A percentile compares a stretch with the other conserved stretches of the same genome.
Conservation (phyloP, 2,329 filamentous ascomycete genomes). For the Arthrobotrys iridis region DNA sequence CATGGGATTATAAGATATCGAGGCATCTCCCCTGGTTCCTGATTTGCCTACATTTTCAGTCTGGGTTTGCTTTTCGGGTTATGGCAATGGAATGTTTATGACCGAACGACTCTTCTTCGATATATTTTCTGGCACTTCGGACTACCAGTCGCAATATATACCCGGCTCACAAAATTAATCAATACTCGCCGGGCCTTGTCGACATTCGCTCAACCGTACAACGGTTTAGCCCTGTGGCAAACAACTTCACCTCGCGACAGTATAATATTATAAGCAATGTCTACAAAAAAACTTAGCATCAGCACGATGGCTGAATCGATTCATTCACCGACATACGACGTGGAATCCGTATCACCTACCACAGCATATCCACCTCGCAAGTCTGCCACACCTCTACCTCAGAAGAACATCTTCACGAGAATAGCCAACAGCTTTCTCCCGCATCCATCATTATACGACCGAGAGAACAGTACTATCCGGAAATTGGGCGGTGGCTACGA, state of each 20-base stretch:
- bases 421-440: slow-evolving; percentile 39
- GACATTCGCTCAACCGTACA: background rate
- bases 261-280: slow-evolving; percentile 17
- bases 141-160: background rate
- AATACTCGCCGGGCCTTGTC: background rate
- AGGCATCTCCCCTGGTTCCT: background rate
- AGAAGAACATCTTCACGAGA: slow-evolving; percentile 7
- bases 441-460: slow-evolving; percentile 43
- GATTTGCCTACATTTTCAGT: background rate
- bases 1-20: slow-evolving; percentile 14
- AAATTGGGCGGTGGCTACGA: slow-evolving; percentile 52
- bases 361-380: slow-evolving; percentile 24
- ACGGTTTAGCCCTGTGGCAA: background rate
- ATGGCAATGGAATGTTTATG: slow-evolving; percentile 5
- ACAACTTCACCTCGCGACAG: background rate
- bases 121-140: background rate
- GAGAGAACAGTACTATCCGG: slow-evolving; percentile 15
- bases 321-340: slow-evolving; percentile 27
- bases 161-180: background rate
- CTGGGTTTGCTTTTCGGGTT: background rate
- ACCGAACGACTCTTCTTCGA: background rate
- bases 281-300: slow-evolving; percentile 47
- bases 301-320: slow-evolving; percentile 51
- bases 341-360: slow-evolving; percentile 33
- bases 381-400: background rate